These are phyloP conservation scores for Lanzia echinophila DNA, from an alignment of 2,329 filamentous ascomycete species.

Conservation along the genomic window DNA sequence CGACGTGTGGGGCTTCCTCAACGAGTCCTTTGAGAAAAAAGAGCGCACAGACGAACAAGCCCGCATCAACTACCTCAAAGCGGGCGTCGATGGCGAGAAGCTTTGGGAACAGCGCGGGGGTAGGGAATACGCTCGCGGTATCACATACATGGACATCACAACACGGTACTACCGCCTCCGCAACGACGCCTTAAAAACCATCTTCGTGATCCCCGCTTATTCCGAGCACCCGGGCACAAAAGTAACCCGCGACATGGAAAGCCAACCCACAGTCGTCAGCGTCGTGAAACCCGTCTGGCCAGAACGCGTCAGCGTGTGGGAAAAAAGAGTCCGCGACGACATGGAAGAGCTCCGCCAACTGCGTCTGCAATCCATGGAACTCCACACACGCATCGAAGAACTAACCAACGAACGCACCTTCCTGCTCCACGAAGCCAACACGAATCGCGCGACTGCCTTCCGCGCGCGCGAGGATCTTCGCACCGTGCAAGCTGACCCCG, in stretches of 20 bases:
- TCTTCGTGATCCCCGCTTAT: slow-evolving; percentile 48
- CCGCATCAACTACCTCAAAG: slow-evolving; percentile 31
- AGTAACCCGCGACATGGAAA: slow-evolving; percentile 41
- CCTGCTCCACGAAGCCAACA: neutral
- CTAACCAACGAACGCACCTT: neutral
- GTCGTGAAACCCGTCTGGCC: slow-evolving; percentile 28
- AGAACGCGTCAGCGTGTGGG: slow-evolving; percentile 22
- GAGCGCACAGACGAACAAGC: slow-evolving; percentile 33
- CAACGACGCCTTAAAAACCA: slow-evolving; percentile 34
- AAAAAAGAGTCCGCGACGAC: slow-evolving; percentile 19
- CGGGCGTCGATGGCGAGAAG: slow-evolving; percentile 38
- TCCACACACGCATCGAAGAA: slow-evolving; percentile 3
- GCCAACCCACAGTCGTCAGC: slow-evolving; percentile 34
- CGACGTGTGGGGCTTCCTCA: slow-evolving; percentile 42
- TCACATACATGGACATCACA: slow-evolving; percentile 42
- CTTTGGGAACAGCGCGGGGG: slow-evolving; percentile 17
- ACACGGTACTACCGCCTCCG: slow-evolving; percentile 49
- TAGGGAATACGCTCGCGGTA: slow-evolving; percentile 30
- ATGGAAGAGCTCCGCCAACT: slow-evolving; percentile 15
- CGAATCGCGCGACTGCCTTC: no score
- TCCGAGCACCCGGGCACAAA: slow-evolving; percentile 39
- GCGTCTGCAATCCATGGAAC: neutral
- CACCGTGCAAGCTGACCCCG: no score
- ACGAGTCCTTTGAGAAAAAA: slow-evolving; percentile 36
- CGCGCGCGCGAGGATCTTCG: no score